Evolutionary conservation across 2,329 filamentous ascomycete genomes (phyloP), one percentile per base, ranked within the genome.

Genomic region (Sphaerulina vaccinii): DNA sequence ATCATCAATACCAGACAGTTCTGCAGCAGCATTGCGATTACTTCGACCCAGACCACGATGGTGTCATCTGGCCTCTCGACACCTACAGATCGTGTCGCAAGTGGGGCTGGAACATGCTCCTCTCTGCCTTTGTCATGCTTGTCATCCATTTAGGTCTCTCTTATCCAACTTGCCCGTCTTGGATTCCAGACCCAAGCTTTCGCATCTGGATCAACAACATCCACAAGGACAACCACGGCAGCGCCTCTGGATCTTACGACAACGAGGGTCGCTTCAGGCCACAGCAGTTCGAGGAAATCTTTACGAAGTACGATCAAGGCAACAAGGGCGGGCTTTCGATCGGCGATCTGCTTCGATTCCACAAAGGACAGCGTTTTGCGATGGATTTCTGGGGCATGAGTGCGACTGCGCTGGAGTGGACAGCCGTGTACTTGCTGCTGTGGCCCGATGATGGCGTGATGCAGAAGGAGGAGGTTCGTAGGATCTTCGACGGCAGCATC

Each of bases 401-500:
- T 27, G 75, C 73, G 1, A 67, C 70, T 0, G 58, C 73, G 15
- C 71, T 78, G 32, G 76, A 79, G 57, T 78, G 71, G 73, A 59
- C 73, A 2, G 77, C 76, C 0, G 76, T 76, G 0, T 81, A 78
- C 51, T 59, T 82, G 13, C 68, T 84, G 38, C 66, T 82, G 5
- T 78, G 75, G 75, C 79, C 80, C 0, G 72, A 75, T 35, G 78
- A 84, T 61, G 80, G 80, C 0, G 69, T 70, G 44, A 74, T 83
- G 67, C 72, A 67, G 61, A 84, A 84, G 66, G 79, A 84, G 39
- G 80, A 84, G 47, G 71, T 80, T 15, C 64, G 77, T n/a, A 62
- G 73, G 6, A 67, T 80, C 5, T 80, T 75, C 57, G 77, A 80
- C 62, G 78, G 79, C 7, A 78, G 76, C 61, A 70, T 79, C 36